Conservation (phyloP, 139 green algal genomes). For the Auxenochlorella pyrenoidosa region DNA sequence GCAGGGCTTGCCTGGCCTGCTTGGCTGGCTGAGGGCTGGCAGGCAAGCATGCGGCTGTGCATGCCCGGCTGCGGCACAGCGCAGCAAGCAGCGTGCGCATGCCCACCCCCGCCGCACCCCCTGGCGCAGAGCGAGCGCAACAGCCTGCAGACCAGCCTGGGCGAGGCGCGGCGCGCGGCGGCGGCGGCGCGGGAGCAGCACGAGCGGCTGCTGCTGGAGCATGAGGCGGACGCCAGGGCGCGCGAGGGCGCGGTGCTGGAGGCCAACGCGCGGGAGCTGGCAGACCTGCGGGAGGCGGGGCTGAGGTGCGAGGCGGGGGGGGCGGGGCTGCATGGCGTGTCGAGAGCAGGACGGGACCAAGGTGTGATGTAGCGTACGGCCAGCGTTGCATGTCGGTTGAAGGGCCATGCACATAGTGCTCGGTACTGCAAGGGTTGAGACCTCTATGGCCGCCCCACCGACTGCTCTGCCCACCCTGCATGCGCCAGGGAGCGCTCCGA, state of each 20-base stretch:
- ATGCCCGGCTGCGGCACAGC: too few relatives aligned
- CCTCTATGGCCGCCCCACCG: background rate
- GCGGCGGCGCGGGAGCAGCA: constrained; percentile 62
- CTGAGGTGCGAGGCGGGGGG: constrained; percentile 50
- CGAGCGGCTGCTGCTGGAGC: constrained; percentile 66
- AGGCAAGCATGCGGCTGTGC: too few relatives aligned
- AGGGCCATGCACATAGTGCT: too few relatives aligned
- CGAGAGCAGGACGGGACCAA: too few relatives aligned
- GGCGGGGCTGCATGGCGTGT: background rate
- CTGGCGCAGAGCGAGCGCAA: constrained; percentile 39
- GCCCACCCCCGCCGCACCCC: background rate
- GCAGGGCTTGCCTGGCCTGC: too few relatives aligned
- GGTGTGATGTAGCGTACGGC: too few relatives aligned
- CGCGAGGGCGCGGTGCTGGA: constrained; percentile 56
- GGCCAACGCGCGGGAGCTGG: constrained; percentile 49
- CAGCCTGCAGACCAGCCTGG: constrained; percentile 42
- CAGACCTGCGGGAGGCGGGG: constrained; percentile 54
- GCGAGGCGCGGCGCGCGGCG: constrained; percentile 52
- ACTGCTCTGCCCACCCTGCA: background rate
- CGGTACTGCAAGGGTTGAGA: too few relatives aligned
- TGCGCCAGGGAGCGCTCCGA: constrained; percentile 31
- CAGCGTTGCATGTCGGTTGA: too few relatives aligned
- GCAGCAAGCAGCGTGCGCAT: too few relatives aligned
- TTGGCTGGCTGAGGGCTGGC: too few relatives aligned
- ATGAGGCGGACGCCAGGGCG: constrained; percentile 60